Base-by-base conservation (phyloP, 495 filamentous ascomycete genomes). In the Daldinia caldariorum region DNA sequence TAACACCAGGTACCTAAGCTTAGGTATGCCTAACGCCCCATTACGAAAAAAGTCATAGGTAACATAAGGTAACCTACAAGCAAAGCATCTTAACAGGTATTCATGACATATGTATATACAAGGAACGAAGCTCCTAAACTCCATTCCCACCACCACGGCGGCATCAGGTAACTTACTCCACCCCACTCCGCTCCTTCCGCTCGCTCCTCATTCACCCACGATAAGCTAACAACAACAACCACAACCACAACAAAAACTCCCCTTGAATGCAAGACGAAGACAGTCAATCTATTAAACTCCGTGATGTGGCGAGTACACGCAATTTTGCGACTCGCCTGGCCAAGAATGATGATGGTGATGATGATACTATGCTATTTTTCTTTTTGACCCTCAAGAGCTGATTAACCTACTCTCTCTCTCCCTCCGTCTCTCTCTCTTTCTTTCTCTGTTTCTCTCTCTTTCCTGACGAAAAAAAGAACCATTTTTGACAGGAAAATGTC, bases 221-320 rank as follows among this genome's bases (percentile, higher is more conserved):
- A 47, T 4, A 8, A 47, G 18, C 43, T 20, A 22, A 9, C 18
- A 26, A 26, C 26, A 1, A 26, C 26, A 26, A 26, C 26, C 26
- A 26, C 26, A 26, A 26, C 26, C 26, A 26, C 26, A 26, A 47
- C 43, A 22, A 47, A 47, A 47, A 47, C 43, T 16, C 43, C 43
- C 4, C 18, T 47, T 47, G 6, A 47, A 47, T 47, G 43, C 43
- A 22, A 22, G 3, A 47, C 43, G 20, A 47, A 47, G 9, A 47
- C 18, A 47, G 41, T 18, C 18, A 13, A 20, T 47, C 43, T 47
- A 22, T 47, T 47, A 47, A 35, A 47, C 43, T 47, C 43, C 43
- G 43, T 47, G 18, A 47, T 26, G 26, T 26, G 18, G 43, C 43
- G 43, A 35, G 43, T 47, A 47, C 16, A 47, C 43, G 16, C 18